phyloP scores from a whole-genome alignment of 495 filamentous ascomycete genomes.

The Penicillium salamii region DNA sequence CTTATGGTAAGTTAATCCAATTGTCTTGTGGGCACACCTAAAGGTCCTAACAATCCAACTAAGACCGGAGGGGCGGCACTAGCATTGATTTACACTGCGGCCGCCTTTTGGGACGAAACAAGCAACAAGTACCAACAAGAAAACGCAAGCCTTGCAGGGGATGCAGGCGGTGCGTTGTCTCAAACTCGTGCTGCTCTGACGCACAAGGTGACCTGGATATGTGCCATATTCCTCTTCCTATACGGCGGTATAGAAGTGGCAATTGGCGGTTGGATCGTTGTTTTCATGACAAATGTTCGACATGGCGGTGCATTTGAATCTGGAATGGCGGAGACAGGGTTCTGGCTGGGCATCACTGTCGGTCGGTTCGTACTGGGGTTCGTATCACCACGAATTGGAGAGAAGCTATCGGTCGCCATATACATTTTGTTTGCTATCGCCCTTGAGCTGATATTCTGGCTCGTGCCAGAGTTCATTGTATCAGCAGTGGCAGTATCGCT shows the following conservation, averaged over 20 bases:
- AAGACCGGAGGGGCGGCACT: conserved; percentile 57
- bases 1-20: conserved; percentile 36
- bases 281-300: conserved; percentile 54
- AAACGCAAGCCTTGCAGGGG: conserved; percentile 14
- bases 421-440: conserved; percentile 48
- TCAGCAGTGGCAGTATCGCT: conserved; percentile 65
- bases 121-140: conserved; percentile 24
- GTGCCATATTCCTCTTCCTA: conserved; percentile 63
- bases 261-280: conserved; percentile 65
- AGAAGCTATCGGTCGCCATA: conserved; percentile 54
- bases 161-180: conserved; percentile 42
- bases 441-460: conserved; percentile 59
- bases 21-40: background rate
- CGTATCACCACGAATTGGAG: conserved; percentile 52
- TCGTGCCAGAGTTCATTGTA: conserved; percentile 64
- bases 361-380: conserved; percentile 56
- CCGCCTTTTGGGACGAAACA: conserved; percentile 60
- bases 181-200: conserved; percentile 50
- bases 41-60: background rate
- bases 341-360: conserved; percentile 58
- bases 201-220: conserved; percentile 63
- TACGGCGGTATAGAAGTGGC: conserved; percentile 78
- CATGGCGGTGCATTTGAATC: conserved; percentile 48
- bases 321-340: conserved; percentile 58
- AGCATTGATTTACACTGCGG: conserved; percentile 49